Base-by-base conservation (phyloP, 108 stramenopile species). In the Cylindrotheca closterium region DNA sequence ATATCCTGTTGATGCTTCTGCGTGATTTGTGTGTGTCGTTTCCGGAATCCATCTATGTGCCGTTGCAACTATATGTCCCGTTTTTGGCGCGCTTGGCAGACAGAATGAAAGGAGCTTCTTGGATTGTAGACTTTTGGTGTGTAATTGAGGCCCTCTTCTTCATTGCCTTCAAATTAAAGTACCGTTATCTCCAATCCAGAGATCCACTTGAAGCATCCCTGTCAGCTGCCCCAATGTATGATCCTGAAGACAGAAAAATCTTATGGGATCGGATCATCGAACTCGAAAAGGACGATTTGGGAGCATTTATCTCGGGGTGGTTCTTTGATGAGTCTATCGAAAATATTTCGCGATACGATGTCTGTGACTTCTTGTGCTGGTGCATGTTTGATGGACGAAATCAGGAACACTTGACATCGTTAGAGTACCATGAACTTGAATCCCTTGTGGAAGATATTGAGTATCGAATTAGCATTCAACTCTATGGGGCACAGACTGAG, bases 321-420 rank as follows among this genome's bases (percentile, higher is more conserved):
- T 95, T 95, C 67, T 92, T 92, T 65, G 89, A 85, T 47, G 76
- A 77, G 46, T 66, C 85, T 32, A 58, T 92, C 47, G 84, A 87
- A 27, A 58, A 67, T 4, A 87, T 95, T 63, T 86, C 91, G 0
- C 68, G 69, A n/a, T 90, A 89, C 53, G 94, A 95, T 71, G 73
- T 92, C 24, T 68, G 63, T 58, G 91, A 95, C 65, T 95, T 87
- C 63, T 51, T 89, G 29, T 57, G 73, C 22, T 95, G 94, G 94
- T 70, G 70, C 26, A 69, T 95, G 81, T 95, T 92, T 68, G 94
- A 95, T 61, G 84, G 91, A 27, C 55, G 94, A n/a, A 90, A 89
- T 64, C 85, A 85, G 37, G 94, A 95, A 58, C 94, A 95, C 77
- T 75, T 95, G 74, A 91, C 90, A 32, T 66, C 63, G 0, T 67